Evolutionary conservation across 768 basidiomycete genomes (phyloP).

Genomic region (Suillus discolor): DNA sequence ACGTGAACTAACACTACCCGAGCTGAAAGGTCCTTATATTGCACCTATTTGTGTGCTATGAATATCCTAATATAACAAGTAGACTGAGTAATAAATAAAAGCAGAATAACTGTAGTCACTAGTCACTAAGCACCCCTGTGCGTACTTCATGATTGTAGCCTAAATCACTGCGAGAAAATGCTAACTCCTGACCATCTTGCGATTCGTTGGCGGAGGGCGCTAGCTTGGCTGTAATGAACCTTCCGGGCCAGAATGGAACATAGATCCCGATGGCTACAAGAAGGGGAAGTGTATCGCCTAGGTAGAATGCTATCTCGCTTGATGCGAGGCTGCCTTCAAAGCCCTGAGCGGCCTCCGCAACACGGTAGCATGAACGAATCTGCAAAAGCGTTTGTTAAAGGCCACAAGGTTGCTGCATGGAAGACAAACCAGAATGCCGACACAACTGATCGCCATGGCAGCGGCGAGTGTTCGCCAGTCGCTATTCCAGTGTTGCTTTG

Average conservation of each 20-base stretch:
- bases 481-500: conserved; percentile 44
- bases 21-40: not conserved
- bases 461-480: conserved; percentile 63
- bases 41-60: not conserved
- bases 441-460: conserved; percentile 55
- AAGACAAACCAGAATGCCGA: conserved; percentile 60
- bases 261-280: conserved; percentile 61
- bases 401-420: not conserved
- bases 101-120: not conserved
- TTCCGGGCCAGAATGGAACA: conserved; percentile 65
- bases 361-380: conserved; percentile 68
- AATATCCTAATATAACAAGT: not conserved
- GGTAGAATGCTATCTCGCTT: conserved; percentile 66
- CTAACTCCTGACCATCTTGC: not conserved
- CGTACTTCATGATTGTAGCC: not conserved
- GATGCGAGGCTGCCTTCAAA: conserved; percentile 57
- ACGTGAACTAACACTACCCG: not conserved
- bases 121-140: not conserved
- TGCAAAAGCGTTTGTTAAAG: conserved; percentile 20
- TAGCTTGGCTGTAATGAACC: conserved; percentile 39
- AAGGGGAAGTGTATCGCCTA: conserved; percentile 66
- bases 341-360: conserved; percentile 65
- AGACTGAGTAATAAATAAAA: not conserved
- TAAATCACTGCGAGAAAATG: too few species aligned
- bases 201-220: not conserved